Evolutionary conservation across 2,329 filamentous ascomycete species (phyloP).

Genomic region (Ophiocordyceps camponoti-floridani): DNA sequence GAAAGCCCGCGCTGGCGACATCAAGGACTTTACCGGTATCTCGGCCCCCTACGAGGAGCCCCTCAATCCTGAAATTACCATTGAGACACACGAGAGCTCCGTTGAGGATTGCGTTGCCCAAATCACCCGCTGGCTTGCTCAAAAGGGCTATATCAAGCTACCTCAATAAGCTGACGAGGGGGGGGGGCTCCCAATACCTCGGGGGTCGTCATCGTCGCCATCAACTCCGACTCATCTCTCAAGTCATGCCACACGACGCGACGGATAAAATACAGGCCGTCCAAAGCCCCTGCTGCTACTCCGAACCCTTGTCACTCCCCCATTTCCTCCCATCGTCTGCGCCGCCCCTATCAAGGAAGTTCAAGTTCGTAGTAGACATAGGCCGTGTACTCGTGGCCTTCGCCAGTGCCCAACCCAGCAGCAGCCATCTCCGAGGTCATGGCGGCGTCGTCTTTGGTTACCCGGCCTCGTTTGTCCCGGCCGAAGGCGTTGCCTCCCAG

Average conservation of each 20-base stretch:
- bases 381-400: slow-evolving; percentile 74
- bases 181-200: not conserved
- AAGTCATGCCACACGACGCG: slow-evolving; percentile 3
- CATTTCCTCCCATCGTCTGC: not conserved
- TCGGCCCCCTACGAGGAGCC: slow-evolving; percentile 91
- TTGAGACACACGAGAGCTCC: slow-evolving; percentile 63
- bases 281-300: not conserved
- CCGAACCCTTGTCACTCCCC: not conserved
- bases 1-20: slow-evolving; percentile 83
- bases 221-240: not conserved
- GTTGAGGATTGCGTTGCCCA: slow-evolving; percentile 78
- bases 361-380: slow-evolving; percentile 97
- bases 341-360: slow-evolving; percentile 31
- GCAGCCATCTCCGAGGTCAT: slow-evolving; percentile 71
- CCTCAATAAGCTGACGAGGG: not conserved
- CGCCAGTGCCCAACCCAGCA: slow-evolving; percentile 46
- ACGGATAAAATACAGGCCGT: slow-evolving; percentile 12
- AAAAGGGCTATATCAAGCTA: slow-evolving; percentile 33
- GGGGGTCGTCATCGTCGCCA: no score
- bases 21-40: slow-evolving; percentile 95
- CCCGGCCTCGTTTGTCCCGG: slow-evolving; percentile 80
- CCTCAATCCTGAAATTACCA: slow-evolving; percentile 67
- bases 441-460: slow-evolving; percentile 74
- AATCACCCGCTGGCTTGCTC: slow-evolving; percentile 65
- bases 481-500: slow-evolving; percentile 89